phyloP scores from a whole-genome alignment of 352 stramenopile species.

The Aphanomyces euteiches region DNA sequence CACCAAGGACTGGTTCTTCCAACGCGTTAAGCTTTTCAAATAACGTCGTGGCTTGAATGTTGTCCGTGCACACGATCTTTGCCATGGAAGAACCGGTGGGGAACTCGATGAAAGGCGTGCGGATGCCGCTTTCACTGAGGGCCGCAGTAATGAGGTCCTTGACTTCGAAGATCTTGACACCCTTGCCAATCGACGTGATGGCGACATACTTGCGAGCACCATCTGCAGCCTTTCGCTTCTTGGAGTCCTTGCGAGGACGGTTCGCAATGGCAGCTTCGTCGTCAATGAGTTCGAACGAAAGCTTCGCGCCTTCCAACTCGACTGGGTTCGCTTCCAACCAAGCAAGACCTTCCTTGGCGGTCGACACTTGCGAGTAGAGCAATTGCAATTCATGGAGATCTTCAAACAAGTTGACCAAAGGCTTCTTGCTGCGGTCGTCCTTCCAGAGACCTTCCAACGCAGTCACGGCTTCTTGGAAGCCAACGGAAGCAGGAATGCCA shows the following conservation, averaged over 20 bases:
- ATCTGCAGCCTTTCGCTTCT: conserved; percentile 39
- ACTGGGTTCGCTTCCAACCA: conserved; percentile 44
- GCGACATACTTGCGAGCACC: conserved; percentile 45
- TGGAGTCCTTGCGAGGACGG: conserved; percentile 52
- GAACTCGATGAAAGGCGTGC: conserved; percentile 77
- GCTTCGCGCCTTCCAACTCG: conserved; percentile 55
- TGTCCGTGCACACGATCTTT: conserved; percentile 60
- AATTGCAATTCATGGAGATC: conserved; percentile 71
- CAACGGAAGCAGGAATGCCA: conserved; percentile 62
- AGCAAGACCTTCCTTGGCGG: conserved; percentile 61
- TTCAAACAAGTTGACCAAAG: conserved; percentile 63
- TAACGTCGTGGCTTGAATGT: conserved; percentile 43
- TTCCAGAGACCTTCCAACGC: conserved; percentile 67
- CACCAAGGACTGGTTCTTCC: conserved; percentile 49
- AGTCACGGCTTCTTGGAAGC: conserved; percentile 67
- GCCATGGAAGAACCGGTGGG: conserved; percentile 62
- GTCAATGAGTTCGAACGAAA: conserved; percentile 73
- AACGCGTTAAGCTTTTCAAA: conserved; percentile 75
- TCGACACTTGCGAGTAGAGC: conserved; percentile 65
- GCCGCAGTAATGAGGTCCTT: conserved; percentile 71
- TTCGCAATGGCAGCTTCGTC: conserved; percentile 66
- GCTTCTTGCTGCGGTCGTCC: conserved; percentile 57
- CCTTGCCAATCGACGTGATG: conserved; percentile 74
- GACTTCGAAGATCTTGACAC: conserved; percentile 73
- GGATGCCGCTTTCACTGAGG: conserved; percentile 40